Base-by-base conservation (phyloP, 306 rosid species). In the Dalbergia cultrata region DNA sequence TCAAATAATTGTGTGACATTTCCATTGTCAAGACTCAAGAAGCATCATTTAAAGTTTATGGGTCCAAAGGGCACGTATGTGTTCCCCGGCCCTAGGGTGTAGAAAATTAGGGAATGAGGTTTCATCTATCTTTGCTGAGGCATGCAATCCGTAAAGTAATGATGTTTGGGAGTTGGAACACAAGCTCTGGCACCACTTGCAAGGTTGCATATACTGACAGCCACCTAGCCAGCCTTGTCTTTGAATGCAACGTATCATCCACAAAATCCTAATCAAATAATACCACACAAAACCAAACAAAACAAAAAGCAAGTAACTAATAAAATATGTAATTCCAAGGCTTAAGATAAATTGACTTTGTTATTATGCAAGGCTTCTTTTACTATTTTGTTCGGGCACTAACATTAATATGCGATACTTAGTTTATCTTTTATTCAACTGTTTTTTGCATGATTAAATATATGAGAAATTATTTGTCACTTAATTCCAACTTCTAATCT, bases 181-280 rank as follows among this genome's bases (percentile, higher is more conserved):
- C 65, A 68, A 56, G 76, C 67, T 1, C 49, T 9, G 31, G 54
- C 4, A 50, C 14, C 57, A 13, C 7, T 50, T 50, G 57, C 57
- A 50, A 50, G 57, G 57, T 14, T 50, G 17, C 57, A 50, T 50
- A 5, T 50, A 50, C 18, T 12, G 57, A 56, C 26, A 57, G 13
- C 63, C 13, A 17, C 31, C 13, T 13, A 7, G 78, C 81, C 84
- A 81, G 82, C 80, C 84, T 67, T 71, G 88, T 66, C 69, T 56
- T 65, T 54, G 85, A 92, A 84, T 87, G 83, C 92, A 88, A 67
- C 82, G 86, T 60, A 86, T 77, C 86, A 75, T 66, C 85, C 74
- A 16, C 90, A 80, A 86, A 83, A 89, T 89, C 89, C 88, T 78
- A 13, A 80, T 3, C 49, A 56, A 17, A 57, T 22, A 62, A 62